Evolutionary conservation across 179 eudicot species (phyloP).

Genomic region (Nepenthes alata): DNA sequence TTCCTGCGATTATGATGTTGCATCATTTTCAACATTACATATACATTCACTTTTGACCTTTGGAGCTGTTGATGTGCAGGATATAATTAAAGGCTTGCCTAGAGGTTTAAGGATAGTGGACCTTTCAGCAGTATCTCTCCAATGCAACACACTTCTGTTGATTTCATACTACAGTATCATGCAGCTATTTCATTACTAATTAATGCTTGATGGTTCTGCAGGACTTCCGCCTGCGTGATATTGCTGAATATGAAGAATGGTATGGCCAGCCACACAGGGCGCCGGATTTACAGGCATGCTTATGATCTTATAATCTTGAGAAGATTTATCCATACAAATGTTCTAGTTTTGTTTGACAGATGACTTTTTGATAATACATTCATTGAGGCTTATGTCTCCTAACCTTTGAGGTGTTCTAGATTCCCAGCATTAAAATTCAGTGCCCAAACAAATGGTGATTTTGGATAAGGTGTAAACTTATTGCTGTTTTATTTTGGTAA

Average conservation of each 20-base stretch:
- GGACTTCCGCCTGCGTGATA: slow-evolving; percentile 76
- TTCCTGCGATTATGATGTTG: background rate
- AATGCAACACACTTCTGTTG: background rate
- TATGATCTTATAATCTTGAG: background rate
- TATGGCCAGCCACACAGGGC: slow-evolving; percentile 92
- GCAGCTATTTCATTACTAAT: slow-evolving; percentile 4
- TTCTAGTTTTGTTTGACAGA: background rate
- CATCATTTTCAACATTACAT: background rate
- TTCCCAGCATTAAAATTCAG: background rate
- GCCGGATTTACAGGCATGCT: slow-evolving; percentile 55
- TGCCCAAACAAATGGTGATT: too few species aligned
- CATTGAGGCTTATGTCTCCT: background rate
- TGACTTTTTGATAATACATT: too few species aligned
- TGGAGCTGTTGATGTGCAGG: slow-evolving; percentile 29
- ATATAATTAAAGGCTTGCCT: slow-evolving; percentile 78
- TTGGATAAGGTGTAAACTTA: too few species aligned
- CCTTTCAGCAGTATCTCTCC: slow-evolving; percentile 73
- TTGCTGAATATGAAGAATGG: slow-evolving; percentile 80
- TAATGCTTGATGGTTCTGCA: slow-evolving; percentile 23
- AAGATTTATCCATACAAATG: background rate
- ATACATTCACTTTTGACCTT: background rate
- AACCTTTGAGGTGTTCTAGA: background rate
- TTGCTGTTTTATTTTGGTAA: too few species aligned
- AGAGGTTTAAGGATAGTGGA: slow-evolving; percentile 72
- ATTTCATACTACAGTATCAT: background rate